A percentile compares a stretch with the other conserved stretches of the same genome.
phyloP scores from a whole-genome alignment of 148 eudicot species.

The Diospyros lotus region DNA sequence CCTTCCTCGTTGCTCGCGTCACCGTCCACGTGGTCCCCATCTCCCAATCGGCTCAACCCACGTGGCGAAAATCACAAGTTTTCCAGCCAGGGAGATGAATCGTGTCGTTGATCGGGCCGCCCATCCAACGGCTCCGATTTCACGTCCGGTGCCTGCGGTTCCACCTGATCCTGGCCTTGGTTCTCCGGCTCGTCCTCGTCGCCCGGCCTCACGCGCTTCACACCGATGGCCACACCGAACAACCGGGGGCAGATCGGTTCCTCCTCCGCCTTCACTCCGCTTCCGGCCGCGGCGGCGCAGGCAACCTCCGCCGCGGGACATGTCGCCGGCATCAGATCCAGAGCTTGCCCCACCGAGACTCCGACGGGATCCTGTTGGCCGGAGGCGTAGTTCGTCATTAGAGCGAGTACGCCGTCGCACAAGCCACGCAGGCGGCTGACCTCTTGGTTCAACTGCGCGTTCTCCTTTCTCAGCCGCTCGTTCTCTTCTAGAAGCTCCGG shows the following conservation, averaged over 20 bases:
- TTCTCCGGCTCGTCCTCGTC: constrained; percentile 25
- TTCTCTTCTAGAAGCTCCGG: constrained; percentile 69
- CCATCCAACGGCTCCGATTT: constrained; percentile 19
- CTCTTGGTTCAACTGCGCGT: constrained; percentile 42
- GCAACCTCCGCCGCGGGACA: constrained; percentile 15
- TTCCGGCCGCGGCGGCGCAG: constrained; percentile 19
- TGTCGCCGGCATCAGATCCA: constrained; percentile 28
- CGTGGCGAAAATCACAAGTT: background rate
- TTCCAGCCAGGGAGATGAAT: background rate
- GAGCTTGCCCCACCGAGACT: constrained; percentile 22
- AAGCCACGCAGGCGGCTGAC: constrained; percentile 51
- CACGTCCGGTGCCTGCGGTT: constrained; percentile 10
- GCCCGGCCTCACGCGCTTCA: constrained; percentile 39
- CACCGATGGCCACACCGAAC: constrained; percentile 69
- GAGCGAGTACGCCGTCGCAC: constrained; percentile 37
- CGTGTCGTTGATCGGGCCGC: constrained; percentile 8
- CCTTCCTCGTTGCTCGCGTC: no score
- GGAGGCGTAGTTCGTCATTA: constrained; percentile 54
- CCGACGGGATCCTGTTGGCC: constrained; percentile 36
- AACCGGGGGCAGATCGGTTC: constrained; percentile 37
- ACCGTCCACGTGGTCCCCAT: no score
- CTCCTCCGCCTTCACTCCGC: constrained; percentile 24
- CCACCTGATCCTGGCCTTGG: constrained; percentile 19
- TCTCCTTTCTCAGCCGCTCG: constrained; percentile 61
- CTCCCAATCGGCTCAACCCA: background rate